Percentiles rank a stretch among this genome's conserved stretches.
Evolutionary conservation across 2,329 filamentous ascomycete genomes (phyloP).

Genomic region (Colletotrichum sp.): DNA sequence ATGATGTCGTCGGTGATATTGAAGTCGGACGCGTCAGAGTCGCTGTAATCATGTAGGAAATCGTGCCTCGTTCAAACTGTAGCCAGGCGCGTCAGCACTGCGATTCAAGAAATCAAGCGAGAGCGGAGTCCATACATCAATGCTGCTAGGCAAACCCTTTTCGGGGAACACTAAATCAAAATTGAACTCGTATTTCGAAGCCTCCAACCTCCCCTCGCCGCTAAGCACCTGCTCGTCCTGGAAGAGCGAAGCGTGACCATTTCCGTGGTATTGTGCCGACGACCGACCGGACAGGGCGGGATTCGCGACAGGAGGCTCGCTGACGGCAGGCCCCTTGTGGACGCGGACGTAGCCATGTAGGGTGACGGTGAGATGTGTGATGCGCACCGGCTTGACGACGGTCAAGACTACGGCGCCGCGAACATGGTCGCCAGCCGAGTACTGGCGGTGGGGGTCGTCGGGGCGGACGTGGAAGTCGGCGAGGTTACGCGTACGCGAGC

Average conservation of each 20-base stretch:
- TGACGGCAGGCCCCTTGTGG: constrained; percentile 70
- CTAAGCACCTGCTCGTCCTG: constrained; percentile 83
- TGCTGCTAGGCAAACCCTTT: constrained; percentile 82
- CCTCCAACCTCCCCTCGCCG: constrained; percentile 76
- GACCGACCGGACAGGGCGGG: constrained; percentile 43
- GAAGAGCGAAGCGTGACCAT: constrained; percentile 81
- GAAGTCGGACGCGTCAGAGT: constrained; percentile 89
- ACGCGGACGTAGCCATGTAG: constrained; percentile 82
- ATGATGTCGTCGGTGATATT: constrained; percentile 79
- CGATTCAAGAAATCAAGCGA: neutral
- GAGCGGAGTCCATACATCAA: constrained; percentile 70
- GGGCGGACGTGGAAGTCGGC: constrained; percentile 80
- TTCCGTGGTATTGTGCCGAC: constrained; percentile 67
- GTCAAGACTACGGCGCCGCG: constrained; percentile 75
- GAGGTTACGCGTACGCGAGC: constrained; percentile 65
- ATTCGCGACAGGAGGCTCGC: constrained; percentile 53
- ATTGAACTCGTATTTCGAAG: constrained; percentile 80
- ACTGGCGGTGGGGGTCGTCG: constrained; percentile 79
- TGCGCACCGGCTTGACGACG: constrained; percentile 74
- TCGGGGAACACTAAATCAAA: constrained; percentile 75
- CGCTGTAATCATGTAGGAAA: constrained; percentile 89
- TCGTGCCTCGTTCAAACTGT: constrained; percentile 93
- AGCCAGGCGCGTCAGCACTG: neutral
- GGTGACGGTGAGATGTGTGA: constrained; percentile 81
- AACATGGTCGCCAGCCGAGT: constrained; percentile 76